Evolutionary conservation across 192 early-diverging fungal genomes (phyloP).

Genomic region (Chytriomyces hyalinus): DNA sequence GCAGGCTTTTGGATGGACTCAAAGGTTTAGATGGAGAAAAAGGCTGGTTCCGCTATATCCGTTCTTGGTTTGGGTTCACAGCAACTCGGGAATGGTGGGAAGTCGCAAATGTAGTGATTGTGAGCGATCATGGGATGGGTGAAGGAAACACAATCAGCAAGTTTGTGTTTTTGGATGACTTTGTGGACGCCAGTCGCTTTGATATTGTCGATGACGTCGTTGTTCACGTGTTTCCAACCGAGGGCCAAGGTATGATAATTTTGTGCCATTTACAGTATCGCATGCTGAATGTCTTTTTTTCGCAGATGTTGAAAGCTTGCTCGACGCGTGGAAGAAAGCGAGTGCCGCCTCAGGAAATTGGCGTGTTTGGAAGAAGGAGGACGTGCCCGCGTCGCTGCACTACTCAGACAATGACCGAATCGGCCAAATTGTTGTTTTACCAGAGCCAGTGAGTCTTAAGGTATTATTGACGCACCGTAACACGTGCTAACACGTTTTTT

Average conservation of each 20-base stretch:
- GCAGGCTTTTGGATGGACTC: slow-evolving; percentile 56
- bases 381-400: slow-evolving; percentile 75
- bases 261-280: not conserved
- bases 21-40: not conserved
- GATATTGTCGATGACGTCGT: slow-evolving; percentile 64
- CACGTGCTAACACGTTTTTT: not conserved
- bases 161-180: slow-evolving; percentile 78
- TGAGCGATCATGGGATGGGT: slow-evolving; percentile 92
- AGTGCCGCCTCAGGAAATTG: slow-evolving; percentile 43
- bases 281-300: not conserved
- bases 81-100: slow-evolving; percentile 14
- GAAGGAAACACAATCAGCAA: slow-evolving; percentile 43
- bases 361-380: slow-evolving; percentile 71
- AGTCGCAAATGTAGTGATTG: slow-evolving; percentile 67
- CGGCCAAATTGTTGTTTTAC: slow-evolving; percentile 73
- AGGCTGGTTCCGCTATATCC: no score
- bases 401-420: slow-evolving; percentile 72
- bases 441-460: slow-evolving; percentile 51
- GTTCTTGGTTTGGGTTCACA: no score
- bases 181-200: slow-evolving; percentile 62
- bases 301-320: slow-evolving; percentile 57
- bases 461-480: not conserved
- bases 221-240: slow-evolving; percentile 62
- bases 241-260: slow-evolving; percentile 17
- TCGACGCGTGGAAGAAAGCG: slow-evolving; percentile 53